Evolutionary conservation across 2,329 filamentous ascomycete species (phyloP).

Genomic region (Botryotinia globosa): DNA sequence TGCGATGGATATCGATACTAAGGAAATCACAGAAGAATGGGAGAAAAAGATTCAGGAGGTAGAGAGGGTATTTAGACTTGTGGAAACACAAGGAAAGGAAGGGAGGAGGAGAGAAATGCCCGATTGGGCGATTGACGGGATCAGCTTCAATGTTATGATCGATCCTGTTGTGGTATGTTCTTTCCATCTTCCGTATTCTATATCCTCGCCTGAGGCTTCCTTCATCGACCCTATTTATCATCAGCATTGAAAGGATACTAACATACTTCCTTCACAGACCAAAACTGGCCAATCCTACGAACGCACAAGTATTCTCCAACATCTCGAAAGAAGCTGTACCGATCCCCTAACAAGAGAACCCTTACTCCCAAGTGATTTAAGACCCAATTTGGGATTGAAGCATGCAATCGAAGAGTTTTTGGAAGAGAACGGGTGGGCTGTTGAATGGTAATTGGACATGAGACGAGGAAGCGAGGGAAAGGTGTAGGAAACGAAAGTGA

Average conservation of each 20-base stretch:
- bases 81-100: slow-evolving; percentile 44
- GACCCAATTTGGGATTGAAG: slow-evolving; percentile 78
- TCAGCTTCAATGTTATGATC: slow-evolving; percentile 70
- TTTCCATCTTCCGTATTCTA: neutral
- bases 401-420: slow-evolving; percentile 84
- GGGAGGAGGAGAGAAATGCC: slow-evolving; percentile 52
- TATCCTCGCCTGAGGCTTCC: too few relatives aligned
- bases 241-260: neutral
- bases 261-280: slow-evolving; percentile 48
- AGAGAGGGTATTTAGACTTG: slow-evolving; percentile 51
- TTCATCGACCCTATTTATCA: neutral
- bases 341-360: slow-evolving; percentile 85
- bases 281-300: slow-evolving; percentile 91
- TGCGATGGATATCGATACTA: slow-evolving; percentile 46
- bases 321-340: slow-evolving; percentile 69
- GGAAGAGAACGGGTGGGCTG: slow-evolving; percentile 84
- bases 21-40: slow-evolving; percentile 43
- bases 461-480: neutral
- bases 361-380: slow-evolving; percentile 64
- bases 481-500: too few relatives aligned
- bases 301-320: slow-evolving; percentile 78
- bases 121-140: slow-evolving; percentile 74
- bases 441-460: slow-evolving; percentile 66
- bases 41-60: slow-evolving; percentile 47
- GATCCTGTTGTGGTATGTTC: slow-evolving; percentile 53